Conservation (phyloP, 108 stramenopile genomes). For the Pseudonitzschia delicatissima region DNA sequence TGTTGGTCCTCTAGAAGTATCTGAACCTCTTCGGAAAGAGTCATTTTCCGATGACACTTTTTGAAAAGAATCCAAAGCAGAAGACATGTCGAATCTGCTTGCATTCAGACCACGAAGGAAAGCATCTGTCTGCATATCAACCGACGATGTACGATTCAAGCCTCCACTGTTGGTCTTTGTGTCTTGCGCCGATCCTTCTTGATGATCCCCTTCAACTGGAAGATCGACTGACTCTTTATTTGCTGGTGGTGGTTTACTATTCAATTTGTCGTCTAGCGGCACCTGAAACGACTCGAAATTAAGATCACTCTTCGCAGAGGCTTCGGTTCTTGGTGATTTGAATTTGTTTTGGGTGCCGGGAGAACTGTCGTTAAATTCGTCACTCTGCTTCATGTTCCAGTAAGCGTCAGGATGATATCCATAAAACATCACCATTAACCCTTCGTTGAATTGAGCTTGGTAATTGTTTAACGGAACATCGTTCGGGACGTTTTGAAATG, state of each 20-base stretch:
- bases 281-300: no score
- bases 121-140: neutral
- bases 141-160: neutral
- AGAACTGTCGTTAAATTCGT: neutral
- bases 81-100: neutral
- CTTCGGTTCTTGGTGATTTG: neutral
- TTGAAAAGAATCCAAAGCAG: constrained; percentile 3
- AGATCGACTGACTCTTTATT: no score
- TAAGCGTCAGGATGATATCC: constrained; percentile 74
- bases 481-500: constrained; percentile 75
- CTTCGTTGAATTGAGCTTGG: constrained; percentile 82
- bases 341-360: neutral
- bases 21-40: neutral
- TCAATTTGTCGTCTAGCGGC: neutral
- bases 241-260: neutral
- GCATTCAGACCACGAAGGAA: neutral
- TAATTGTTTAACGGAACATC: constrained; percentile 79
- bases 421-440: constrained; percentile 59
- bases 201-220: neutral
- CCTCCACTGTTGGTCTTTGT: neutral
- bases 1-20: neutral
- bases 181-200: neutral
- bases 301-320: neutral
- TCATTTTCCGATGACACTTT: neutral
- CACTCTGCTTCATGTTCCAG: constrained; percentile 38